Conservation (phyloP, 2,329 filamentous ascomycete species). For the Aspergillus melleus region DNA sequence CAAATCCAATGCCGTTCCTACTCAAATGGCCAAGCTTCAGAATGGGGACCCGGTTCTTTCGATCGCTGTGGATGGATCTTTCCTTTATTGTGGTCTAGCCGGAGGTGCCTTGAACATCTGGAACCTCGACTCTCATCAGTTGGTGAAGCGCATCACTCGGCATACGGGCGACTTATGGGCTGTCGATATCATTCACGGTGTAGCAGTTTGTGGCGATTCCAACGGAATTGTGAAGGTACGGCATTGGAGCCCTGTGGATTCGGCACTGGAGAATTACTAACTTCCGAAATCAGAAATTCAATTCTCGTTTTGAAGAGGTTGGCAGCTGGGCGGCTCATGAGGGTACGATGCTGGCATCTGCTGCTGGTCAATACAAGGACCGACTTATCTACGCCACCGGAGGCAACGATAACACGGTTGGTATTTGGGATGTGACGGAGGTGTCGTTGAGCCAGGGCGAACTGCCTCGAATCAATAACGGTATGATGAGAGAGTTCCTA, state of each 20-base stretch:
- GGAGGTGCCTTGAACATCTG: conserved; percentile 90
- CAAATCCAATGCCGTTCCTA: conserved; percentile 58
- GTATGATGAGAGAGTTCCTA: conserved; percentile 32
- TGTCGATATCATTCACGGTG: conserved; percentile 79
- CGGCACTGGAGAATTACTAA: neutral
- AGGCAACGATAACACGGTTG: conserved; percentile 85
- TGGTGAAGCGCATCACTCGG: conserved; percentile 80
- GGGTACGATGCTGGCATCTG: conserved; percentile 83
- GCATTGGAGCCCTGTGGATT: neutral
- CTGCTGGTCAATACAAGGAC: conserved; percentile 67
- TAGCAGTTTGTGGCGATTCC: conserved; percentile 85
- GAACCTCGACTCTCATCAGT: conserved; percentile 93
- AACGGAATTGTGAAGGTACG: conserved; percentile 80
- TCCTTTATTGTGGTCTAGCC: conserved; percentile 86
- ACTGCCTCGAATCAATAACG: conserved; percentile 57
- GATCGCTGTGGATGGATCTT: conserved; percentile 82
- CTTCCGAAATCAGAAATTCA: conserved; percentile 60
- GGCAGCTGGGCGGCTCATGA: conserved; percentile 79
- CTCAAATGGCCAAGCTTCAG: conserved; percentile 67
- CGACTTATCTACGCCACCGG: conserved; percentile 90
- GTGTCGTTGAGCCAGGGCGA: conserved; percentile 49
- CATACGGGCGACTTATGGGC: conserved; percentile 82
- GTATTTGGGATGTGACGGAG: conserved; percentile 78
- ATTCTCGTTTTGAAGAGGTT: conserved; percentile 79
- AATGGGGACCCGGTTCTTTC: conserved; percentile 70